Evolutionary conservation across 495 filamentous ascomycete genomes (phyloP), one percentile per base, ranked within the genome.

Genomic region (Rhizodiscina lignyota): DNA sequence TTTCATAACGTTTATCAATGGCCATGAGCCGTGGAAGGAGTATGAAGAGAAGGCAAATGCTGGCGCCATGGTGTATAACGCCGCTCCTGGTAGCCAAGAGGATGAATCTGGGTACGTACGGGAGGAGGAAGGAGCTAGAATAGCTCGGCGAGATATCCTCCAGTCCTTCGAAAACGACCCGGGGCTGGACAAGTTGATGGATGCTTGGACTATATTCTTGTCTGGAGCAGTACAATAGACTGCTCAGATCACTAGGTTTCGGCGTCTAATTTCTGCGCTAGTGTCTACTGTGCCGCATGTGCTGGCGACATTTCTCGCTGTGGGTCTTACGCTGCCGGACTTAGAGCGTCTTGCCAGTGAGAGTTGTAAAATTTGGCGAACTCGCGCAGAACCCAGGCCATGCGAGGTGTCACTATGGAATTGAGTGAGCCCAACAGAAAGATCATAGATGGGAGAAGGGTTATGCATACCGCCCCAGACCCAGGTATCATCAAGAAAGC

Each of bases 1-100:
- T 40, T 54, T 66, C 18, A 51, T 63, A 44, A 52, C 49, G 19
- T 68, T 66, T 39, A 56, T 53, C 15, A 51, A 61, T 40, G 62
- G 61, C 2, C 31, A 50, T 18, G 39, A 35, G 4, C 55, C 54
- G 4, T 67, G 60, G 59, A 42, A 59, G 18, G 47, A 47, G 8
- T 52, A 34, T 32, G n/a, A n/a, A n/a, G 18, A 47, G 13, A 33
- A 22, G 29, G 35, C 22, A 30, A 41, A 36, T 32, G 34, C 35
- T 1, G 21, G 24, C 35, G 22, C 30, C 5, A 30, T 17, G 19
- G 21, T 21, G 4, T 47, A 30, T 29, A 27, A 27, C 8, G 8
- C 24, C 8, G 24, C 24, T 13, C 8, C 8, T 13, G 24, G 13
- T 8, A 27, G 8, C 24, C 8, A 13, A 8, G 24, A 27, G 13